Base-by-base conservation (phyloP, 768 basidiomycete species). In the Trametes punicea region DNA sequence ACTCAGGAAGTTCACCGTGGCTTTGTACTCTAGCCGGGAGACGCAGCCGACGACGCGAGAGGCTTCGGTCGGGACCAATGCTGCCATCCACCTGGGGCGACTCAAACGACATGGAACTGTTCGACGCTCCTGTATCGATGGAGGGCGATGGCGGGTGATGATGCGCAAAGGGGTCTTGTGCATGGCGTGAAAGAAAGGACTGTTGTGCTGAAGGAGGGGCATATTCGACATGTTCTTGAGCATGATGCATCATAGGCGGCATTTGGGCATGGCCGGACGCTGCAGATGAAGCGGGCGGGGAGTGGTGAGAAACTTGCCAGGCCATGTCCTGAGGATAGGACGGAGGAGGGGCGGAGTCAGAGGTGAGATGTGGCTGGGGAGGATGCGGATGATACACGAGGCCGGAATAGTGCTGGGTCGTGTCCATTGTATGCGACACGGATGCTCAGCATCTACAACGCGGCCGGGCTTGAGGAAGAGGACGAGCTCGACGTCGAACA, bases 51-150 rank as follows among this genome's bases (percentile, higher is more conserved):
- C 64, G 61, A 38, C 82, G 77, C 36, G 76, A 76, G 29, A 72
- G 56, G 46, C 73, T 69, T 57, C 83, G 79, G 57, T 71, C 70
- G 44, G 83, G 81, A 0, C 82, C 83, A 58, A 81, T 76, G 70
- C 74, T 81, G 27, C 79, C 70, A 11, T 78, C 71, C 34, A 81
- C 70, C 69, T 81, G 81, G 3, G 69, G 52, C 20, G 62, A 61
- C 18, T 60, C 57, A 31, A 64, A 63, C 21, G 60, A 33, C 38
- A 56, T 47, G 4, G 26, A 27, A 21, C 51, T 62, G 29, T 16
- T 36, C 23, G 57, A 55, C 13, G 62, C 36, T 2, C 41, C 48
- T 16, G 56, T 20, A 34, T 59, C 49, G 44, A 58, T 21, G 41
- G 62, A 38, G 21, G 60, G 55, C 5, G 60, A 61, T 15, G 56